Evolutionary conservation across 2,329 filamentous ascomycete species (phyloP).

Genomic region (Aspergillus fijiensis): DNA sequence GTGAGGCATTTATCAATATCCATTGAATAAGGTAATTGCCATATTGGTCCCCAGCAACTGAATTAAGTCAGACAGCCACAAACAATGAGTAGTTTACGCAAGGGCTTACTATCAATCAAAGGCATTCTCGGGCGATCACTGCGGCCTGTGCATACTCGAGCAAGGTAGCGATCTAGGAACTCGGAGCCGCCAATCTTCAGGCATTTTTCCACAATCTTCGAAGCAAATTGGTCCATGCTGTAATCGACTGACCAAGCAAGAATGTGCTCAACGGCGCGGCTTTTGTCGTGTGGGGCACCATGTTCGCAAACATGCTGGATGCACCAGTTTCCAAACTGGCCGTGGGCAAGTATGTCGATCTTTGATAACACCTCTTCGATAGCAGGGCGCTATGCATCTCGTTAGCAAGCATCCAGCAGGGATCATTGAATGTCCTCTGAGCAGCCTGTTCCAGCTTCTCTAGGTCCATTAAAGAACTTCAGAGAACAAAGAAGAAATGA

Average conservation of each 20-base stretch:
- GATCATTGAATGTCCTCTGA: background rate
- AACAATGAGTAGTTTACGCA: background rate
- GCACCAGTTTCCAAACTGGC: constrained; percentile 99
- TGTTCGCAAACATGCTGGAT: constrained; percentile 99
- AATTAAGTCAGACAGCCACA: constrained; percentile 9
- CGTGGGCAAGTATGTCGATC: constrained; percentile 94
- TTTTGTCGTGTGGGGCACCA: constrained; percentile 84
- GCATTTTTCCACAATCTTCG: constrained; percentile 98
- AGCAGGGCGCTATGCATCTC: constrained; percentile 72
- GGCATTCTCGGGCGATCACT: constrained; percentile 91
- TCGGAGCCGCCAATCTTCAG: constrained; percentile 92
- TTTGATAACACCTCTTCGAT: constrained; percentile 94
- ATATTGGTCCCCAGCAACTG: constrained; percentile 92
- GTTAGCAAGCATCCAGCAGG: constrained; percentile 19
- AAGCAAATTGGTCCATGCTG: constrained; percentile 98
- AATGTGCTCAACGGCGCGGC: constrained; percentile 91
- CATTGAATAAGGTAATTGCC: constrained; percentile 98
- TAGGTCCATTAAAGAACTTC: no score
- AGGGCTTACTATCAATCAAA: constrained; percentile 76
- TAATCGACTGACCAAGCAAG: constrained; percentile 92
- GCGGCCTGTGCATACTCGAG: constrained; percentile 89
- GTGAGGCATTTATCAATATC: constrained; percentile 83
- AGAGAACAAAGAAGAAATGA: background rate
- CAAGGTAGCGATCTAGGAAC: constrained; percentile 88
- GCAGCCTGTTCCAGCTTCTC: background rate